Evolutionary conservation across 2,329 filamentous ascomycete genomes (phyloP), one percentile per base, ranked within the genome.

Genomic region (Alternaria hordeiaustralica): DNA sequence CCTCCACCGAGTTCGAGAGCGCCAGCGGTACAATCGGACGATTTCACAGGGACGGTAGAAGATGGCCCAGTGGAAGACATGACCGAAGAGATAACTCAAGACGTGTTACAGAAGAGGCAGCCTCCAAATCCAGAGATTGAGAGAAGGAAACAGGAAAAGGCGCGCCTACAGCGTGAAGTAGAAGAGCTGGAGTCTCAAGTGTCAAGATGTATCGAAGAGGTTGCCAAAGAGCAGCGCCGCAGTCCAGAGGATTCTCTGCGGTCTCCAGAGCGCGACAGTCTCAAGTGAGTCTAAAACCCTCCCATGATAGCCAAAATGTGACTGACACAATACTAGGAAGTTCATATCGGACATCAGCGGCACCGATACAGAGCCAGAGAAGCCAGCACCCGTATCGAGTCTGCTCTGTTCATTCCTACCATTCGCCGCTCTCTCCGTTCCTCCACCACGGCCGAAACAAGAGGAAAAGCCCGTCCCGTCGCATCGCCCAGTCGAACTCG

Each of bases 401-500:
- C 68, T 81, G 11, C 69, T 82, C 8, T 76, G 75, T n/a, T 80
- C 79, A 0, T 82, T 82, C 47, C 72, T 82, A 2, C 80, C 81
- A 9, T 81, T 82, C 51, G 74, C 73, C 12, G 67, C 68, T 25
- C 67, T 74, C 8, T 50, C 66, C 10, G 62, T 76, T 20, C 65
- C 63, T n/a, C 65, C 66, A 20, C 60, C 82, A 71, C 68, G 64
- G 8, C 61, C 51, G 11, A 66, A 69, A 30, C 50, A 55, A 47
- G 20, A 78, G 7, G 72, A 76, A 26, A 80, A 78, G n/a, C 80
- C 82, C 2, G 76, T 86, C 0, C 81, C 85, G 8, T 92, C 90
- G 2, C 92, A 94, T 72, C 86, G 88, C 2, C 84, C 84, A 1
- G 84, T 94, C 80, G 84, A 87, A 1, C 84, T 90, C 2, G 82